phyloP scores from a whole-genome alignment of 2,329 filamentous ascomycete species.

The Aspergillus quadricinctus region DNA sequence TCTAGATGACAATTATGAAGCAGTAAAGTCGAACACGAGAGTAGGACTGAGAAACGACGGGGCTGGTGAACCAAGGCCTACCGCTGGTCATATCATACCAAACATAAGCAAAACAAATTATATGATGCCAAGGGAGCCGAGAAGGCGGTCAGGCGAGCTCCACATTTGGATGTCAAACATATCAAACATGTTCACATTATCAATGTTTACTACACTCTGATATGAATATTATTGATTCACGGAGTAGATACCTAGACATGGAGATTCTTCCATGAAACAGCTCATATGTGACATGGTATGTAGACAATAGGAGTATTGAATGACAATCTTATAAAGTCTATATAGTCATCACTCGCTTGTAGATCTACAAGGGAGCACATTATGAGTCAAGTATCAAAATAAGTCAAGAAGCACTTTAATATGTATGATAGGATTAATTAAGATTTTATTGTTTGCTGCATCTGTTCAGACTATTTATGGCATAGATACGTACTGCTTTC shows the following conservation, averaged over 20 bases:
- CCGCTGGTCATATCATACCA: background rate
- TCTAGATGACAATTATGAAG: background rate
- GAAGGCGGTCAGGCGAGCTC: background rate
- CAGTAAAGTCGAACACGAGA: background rate
- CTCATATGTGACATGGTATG: background rate
- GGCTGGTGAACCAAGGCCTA: background rate
- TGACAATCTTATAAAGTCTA: background rate
- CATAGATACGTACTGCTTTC: background rate
- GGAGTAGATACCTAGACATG: background rate
- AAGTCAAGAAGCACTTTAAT: background rate
- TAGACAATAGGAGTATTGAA: background rate
- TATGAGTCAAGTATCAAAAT: background rate
- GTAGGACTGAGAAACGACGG: background rate
- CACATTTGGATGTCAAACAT: background rate
- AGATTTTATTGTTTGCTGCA: background rate
- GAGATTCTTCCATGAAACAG: background rate
- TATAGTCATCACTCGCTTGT: background rate
- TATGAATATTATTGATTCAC: no score
- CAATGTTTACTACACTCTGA: no score
- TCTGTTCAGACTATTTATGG: no score
- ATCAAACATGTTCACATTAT: background rate
- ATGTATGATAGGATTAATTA: background rate
- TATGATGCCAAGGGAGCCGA: background rate
- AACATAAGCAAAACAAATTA: background rate
- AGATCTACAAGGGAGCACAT: background rate